phyloP scores from a whole-genome alignment of 2,329 filamentous ascomycete genomes.

The Corinectria fuckeliana region DNA sequence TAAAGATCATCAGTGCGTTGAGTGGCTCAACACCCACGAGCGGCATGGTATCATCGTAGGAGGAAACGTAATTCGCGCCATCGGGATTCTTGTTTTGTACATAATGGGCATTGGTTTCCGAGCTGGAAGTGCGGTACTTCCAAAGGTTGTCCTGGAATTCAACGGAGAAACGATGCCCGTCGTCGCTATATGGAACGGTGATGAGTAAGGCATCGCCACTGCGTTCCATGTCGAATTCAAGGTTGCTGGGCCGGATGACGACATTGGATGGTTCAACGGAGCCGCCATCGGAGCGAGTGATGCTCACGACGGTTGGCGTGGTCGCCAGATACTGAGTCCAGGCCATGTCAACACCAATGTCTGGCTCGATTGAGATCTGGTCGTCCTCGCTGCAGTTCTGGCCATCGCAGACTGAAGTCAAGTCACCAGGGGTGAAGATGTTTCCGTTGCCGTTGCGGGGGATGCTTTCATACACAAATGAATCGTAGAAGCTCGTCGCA shows the following conservation, averaged over 20 bases:
- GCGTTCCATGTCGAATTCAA: conserved; percentile 30
- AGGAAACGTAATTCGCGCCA: conserved; percentile 30
- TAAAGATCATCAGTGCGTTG: conserved; percentile 35
- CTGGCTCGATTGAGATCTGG: conserved; percentile 40
- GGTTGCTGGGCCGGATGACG: conserved; percentile 38
- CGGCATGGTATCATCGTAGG: neutral
- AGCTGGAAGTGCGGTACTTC: conserved; percentile 30
- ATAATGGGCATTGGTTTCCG: conserved; percentile 10
- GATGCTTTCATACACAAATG: conserved; percentile 46
- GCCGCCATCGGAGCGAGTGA: conserved; percentile 26
- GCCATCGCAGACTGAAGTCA: conserved; percentile 15
- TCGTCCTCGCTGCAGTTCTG: conserved; percentile 39
- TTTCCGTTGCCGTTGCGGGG: conserved; percentile 45
- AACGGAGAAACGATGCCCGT: conserved; percentile 41
- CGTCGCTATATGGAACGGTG: conserved; percentile 33
- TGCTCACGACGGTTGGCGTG: conserved; percentile 34
- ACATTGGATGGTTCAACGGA: conserved; percentile 31
- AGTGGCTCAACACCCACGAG: neutral
- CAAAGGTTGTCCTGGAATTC: conserved; percentile 43
- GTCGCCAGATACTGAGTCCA: conserved; percentile 44
- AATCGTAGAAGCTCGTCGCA: conserved; percentile 29
- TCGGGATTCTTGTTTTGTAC: conserved; percentile 26
- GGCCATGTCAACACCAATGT: conserved; percentile 42
- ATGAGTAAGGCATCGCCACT: conserved; percentile 34
- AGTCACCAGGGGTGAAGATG: conserved; percentile 34